phyloP scores from a whole-genome alignment of 1,284 basidiomycete genomes.

The Sporisorium reilianum region DNA sequence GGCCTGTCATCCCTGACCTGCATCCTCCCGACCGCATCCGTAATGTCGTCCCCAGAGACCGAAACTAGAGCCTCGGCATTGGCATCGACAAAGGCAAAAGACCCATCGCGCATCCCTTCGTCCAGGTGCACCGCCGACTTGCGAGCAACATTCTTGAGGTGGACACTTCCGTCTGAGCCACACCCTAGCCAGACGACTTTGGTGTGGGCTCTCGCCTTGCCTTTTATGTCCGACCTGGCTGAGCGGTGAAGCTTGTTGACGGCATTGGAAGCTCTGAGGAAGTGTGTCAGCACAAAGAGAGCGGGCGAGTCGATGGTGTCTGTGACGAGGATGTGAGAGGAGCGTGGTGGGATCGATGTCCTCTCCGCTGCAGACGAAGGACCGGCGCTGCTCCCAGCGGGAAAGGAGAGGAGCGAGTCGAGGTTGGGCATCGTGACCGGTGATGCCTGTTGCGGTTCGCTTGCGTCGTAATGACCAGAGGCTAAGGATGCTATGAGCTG shows the following conservation, averaged over 20 bases:
- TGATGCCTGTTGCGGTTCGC: background rate
- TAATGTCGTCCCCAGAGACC: background rate
- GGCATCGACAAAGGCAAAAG: constrained; percentile 43
- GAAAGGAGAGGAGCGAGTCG: constrained; percentile 43
- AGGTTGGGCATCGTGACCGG: constrained; percentile 46
- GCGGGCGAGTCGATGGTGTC: constrained; percentile 55
- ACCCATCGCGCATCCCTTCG: constrained; percentile 24
- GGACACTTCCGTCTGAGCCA: constrained; percentile 36
- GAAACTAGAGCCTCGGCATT: background rate
- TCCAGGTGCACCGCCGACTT: constrained; percentile 48
- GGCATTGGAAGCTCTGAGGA: constrained; percentile 36
- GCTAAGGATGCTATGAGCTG: background rate
- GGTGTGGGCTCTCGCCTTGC: constrained; percentile 13
- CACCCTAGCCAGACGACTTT: constrained; percentile 55
- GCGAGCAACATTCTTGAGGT: constrained; percentile 44
- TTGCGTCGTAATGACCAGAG: background rate
- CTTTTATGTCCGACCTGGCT: constrained; percentile 7
- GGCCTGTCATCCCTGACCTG: background rate
- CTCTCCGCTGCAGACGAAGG: constrained; percentile 17
- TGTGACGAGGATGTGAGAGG: constrained; percentile 50
- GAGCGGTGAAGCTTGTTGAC: constrained; percentile 18
- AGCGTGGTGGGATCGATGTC: constrained; percentile 44
- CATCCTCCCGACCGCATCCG: constrained; percentile 1
- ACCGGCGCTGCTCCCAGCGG: constrained; percentile 9
- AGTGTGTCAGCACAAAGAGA: constrained; percentile 46